Conservation (phyloP, 23 red algal genomes). For the Chondrus crispus region DNA sequence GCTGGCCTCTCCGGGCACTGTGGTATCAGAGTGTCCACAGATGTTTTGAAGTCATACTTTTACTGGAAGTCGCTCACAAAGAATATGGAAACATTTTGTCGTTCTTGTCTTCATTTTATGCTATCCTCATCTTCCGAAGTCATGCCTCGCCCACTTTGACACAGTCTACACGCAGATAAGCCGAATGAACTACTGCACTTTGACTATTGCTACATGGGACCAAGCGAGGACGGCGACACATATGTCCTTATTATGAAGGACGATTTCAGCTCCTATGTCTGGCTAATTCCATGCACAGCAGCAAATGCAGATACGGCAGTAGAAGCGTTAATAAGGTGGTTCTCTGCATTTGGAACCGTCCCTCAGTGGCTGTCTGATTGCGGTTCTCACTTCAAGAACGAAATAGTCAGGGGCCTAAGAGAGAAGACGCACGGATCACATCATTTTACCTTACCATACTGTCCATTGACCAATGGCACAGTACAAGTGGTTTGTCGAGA, state of each 20-base stretch:
- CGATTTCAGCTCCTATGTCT: not conserved
- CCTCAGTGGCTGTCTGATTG: not conserved
- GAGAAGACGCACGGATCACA: not conserved
- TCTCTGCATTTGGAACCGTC: not conserved
- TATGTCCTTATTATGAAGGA: not conserved
- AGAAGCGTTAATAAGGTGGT: not conserved
- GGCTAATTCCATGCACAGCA: not conserved
- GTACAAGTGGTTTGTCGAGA: not conserved
- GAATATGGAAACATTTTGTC: not conserved
- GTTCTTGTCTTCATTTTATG: slow-evolving; percentile 4
- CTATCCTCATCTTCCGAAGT: not conserved
- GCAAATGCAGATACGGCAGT: not conserved
- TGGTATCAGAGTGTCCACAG: too few relatives aligned
- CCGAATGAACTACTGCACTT: slow-evolving; percentile 47
- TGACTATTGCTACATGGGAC: slow-evolving; percentile 40
- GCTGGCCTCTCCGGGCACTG: not conserved
- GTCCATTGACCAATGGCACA: not conserved
- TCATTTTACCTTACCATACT: not conserved
- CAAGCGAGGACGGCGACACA: not conserved
- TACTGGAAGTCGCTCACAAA: too few relatives aligned
- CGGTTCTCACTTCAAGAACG: slow-evolving; percentile 4
- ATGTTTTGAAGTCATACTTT: too few relatives aligned
- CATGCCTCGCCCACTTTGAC: slow-evolving; percentile 16
- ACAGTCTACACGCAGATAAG: not conserved
- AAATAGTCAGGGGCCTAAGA: not conserved